phyloP scores from a whole-genome alignment of 345 rosid species.

The Isatis tinctoria region DNA sequence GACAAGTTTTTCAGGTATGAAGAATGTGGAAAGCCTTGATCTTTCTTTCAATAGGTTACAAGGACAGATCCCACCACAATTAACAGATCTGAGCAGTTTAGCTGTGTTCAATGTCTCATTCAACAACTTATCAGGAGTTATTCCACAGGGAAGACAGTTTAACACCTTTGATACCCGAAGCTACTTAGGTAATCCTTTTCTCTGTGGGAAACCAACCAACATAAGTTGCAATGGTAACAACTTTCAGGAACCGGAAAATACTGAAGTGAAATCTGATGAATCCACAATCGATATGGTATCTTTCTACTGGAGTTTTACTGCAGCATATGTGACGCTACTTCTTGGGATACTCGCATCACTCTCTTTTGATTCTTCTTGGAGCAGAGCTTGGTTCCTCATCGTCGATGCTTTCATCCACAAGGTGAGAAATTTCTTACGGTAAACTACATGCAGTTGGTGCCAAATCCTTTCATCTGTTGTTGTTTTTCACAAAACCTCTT shows the following conservation, averaged over 20 bases:
- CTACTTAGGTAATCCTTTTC: constrained; percentile 1
- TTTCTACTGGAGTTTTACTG: constrained; percentile 5
- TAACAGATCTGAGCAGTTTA: background rate
- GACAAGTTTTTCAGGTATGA: constrained; percentile 11
- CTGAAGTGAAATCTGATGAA: background rate
- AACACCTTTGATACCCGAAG: background rate
- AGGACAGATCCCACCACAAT: background rate
- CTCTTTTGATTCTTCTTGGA: constrained; percentile 19
- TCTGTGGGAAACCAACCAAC: background rate
- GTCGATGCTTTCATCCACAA: constrained; percentile 11
- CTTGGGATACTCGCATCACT: background rate
- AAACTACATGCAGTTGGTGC: background rate
- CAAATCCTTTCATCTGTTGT: background rate
- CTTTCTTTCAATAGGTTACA: background rate
- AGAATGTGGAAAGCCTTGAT: constrained; percentile 38
- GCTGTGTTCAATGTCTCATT: background rate
- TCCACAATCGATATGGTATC: background rate
- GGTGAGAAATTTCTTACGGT: background rate
- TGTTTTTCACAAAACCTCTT: background rate
- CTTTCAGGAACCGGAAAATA: background rate
- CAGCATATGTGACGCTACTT: constrained; percentile 2
- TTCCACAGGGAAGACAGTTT: background rate
- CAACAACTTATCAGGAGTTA: constrained; percentile 15
- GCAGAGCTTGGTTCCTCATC: constrained; percentile 2
- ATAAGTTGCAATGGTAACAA: background rate